Percentiles rank a stretch among this genome's conserved stretches.
Evolutionary conservation across 1,139 yeast genomes (phyloP).

Genomic region (Pichia sp.): DNA sequence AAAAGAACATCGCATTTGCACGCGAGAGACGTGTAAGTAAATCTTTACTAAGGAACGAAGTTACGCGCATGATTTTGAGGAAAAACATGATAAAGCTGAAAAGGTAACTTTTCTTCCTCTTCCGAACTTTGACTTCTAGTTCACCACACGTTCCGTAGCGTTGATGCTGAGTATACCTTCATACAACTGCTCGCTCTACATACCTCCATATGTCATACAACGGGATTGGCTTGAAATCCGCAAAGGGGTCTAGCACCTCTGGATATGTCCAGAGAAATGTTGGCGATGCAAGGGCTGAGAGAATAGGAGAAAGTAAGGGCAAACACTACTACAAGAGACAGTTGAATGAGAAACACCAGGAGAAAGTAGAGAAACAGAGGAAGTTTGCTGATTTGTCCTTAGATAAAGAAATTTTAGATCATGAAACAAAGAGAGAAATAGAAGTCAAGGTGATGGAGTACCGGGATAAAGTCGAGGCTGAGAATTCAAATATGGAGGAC

Average conservation of each 20-base stretch:
- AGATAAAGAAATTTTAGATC: slow-evolving; percentile 41
- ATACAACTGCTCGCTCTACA: too few species aligned
- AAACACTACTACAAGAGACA: slow-evolving; percentile 38
- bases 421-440: slow-evolving; percentile 45
- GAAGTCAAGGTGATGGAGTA: slow-evolving; percentile 55
- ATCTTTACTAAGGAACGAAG: background rate
- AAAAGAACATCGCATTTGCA: too few species aligned
- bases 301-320: slow-evolving; percentile 28
- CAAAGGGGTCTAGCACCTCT: slow-evolving; percentile 71
- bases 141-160: too few species aligned
- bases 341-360: slow-evolving; percentile 20
- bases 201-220: slow-evolving; percentile 51
- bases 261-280: slow-evolving; percentile 59
- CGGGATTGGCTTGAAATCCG: slow-evolving; percentile 61
- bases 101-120: background rate
- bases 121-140: background rate
- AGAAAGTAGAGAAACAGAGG: slow-evolving; percentile 24
- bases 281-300: slow-evolving; percentile 30
- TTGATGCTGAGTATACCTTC: too few species aligned
- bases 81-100: background rate
- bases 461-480: slow-evolving; percentile 53
- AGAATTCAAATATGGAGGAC: slow-evolving; percentile 21
- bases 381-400: slow-evolving; percentile 23
- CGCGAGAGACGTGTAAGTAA: too few species aligned
- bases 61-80: background rate